Evolutionary conservation across 805 yeast genomes (phyloP).

Genomic region (Saturnispora diversa): DNA sequence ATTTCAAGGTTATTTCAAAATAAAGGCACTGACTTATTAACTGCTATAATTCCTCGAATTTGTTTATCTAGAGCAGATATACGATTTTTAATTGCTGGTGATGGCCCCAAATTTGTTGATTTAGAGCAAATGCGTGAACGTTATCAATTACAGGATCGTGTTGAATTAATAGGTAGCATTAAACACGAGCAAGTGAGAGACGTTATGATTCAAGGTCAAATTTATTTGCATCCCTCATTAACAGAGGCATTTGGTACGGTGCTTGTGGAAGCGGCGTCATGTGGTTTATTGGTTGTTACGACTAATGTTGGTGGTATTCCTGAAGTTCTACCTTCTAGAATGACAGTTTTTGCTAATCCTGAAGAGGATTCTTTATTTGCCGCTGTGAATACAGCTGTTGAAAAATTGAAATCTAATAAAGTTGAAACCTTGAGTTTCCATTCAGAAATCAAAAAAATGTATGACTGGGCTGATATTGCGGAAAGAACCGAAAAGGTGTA

Average conservation of each 20-base stretch:
- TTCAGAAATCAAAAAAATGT: slow-evolving; percentile 67
- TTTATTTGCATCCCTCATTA: slow-evolving; percentile 84
- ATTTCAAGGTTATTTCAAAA: slow-evolving; percentile 91
- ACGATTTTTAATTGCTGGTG: slow-evolving; percentile 85
- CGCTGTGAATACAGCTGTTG: slow-evolving; percentile 66
- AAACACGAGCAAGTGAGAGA: slow-evolving; percentile 90
- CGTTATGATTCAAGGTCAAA: slow-evolving; percentile 89
- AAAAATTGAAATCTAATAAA: slow-evolving; percentile 42
- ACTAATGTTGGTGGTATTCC: slow-evolving; percentile 97
- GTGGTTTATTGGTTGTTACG: slow-evolving; percentile 88
- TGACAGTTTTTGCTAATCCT: slow-evolving; percentile 88
- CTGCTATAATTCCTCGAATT: slow-evolving; percentile 76
- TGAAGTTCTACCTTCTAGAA: slow-evolving; percentile 85
- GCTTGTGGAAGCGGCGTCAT: slow-evolving; percentile 93
- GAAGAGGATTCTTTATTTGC: slow-evolving; percentile 74
- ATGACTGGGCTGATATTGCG: slow-evolving; percentile 90
- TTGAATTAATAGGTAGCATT: slow-evolving; percentile 75
- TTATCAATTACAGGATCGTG: slow-evolving; percentile 78
- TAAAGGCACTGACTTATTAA: slow-evolving; percentile 87
- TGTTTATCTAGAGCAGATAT: slow-evolving; percentile 59
- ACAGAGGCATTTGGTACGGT: slow-evolving; percentile 99
- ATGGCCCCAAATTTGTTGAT: slow-evolving; percentile 92
- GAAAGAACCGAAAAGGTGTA: slow-evolving; percentile 78
- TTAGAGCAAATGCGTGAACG: slow-evolving; percentile 92
- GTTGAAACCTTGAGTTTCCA: slow-evolving; percentile 76